These are phyloP conservation scores for Tolypocladium tundrense DNA, from an alignment of 2,329 filamentous ascomycete species.

Conservation along the genomic window DNA sequence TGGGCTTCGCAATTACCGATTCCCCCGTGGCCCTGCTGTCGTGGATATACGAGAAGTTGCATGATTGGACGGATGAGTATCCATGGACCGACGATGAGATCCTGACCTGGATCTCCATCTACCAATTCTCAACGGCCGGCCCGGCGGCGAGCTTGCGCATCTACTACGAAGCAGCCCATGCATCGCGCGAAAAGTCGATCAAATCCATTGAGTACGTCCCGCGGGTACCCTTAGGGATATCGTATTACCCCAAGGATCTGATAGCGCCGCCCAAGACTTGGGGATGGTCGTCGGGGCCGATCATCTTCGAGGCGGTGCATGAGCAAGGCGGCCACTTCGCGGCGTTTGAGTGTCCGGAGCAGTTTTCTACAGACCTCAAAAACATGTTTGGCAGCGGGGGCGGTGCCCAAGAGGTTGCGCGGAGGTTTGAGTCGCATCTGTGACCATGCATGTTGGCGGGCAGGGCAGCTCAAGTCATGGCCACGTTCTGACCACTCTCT, in stretches of 20 bases:
- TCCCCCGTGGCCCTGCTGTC: slow-evolving; percentile 60
- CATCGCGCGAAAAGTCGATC: slow-evolving; percentile 9
- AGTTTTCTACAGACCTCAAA: slow-evolving; percentile 40
- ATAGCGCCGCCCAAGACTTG: slow-evolving; percentile 42
- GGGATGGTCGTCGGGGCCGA: slow-evolving; percentile 46
- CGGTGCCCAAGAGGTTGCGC: slow-evolving; percentile 25
- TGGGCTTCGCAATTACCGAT: slow-evolving; percentile 60
- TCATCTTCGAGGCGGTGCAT: slow-evolving; percentile 46
- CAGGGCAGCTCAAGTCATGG: neutral
- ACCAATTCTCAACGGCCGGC: slow-evolving; percentile 59
- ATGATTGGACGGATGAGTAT: slow-evolving; percentile 63
- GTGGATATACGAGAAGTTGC: slow-evolving; percentile 73
- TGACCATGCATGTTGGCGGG: neutral
- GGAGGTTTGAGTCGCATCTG: neutral
- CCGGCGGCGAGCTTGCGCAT: slow-evolving; percentile 58
- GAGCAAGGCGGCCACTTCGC: slow-evolving; percentile 51
- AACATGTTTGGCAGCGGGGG: slow-evolving; percentile 47
- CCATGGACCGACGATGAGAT: slow-evolving; percentile 69
- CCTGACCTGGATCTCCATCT: slow-evolving; percentile 63
- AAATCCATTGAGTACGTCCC: slow-evolving; percentile 17
- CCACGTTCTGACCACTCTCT: no score
- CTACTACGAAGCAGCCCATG: slow-evolving; percentile 58
- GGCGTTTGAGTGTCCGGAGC: slow-evolving; percentile 45
- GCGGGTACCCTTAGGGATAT: slow-evolving; percentile 33
- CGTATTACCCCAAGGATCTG: slow-evolving; percentile 49